Evolutionary conservation across 1,139 yeast species (phyloP), one percentile per base, ranked within the genome.

Genomic region (Sugiyamaella castrensis): DNA sequence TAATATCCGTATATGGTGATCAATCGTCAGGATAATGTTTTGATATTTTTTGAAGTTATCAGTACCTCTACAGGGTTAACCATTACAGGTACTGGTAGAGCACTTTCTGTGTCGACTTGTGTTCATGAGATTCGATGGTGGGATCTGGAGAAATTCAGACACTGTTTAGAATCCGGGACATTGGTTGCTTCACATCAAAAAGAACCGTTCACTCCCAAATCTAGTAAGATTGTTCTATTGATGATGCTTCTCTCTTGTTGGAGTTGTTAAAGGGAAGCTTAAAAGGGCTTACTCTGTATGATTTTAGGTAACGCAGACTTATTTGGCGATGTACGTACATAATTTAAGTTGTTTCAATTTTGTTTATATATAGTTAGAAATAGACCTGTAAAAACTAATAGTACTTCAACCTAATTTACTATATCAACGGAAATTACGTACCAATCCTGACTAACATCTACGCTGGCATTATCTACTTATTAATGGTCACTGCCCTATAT

Each of bases 41-140:
- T 49, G 29, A 28, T 42, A 11, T 34, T 26, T 16, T 46, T 28
- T 16, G 12, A n/a, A 8, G 46, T 46, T 12, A 11, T n/a, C 6
- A 39, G 44, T 31, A 16, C 19, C 4, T 10, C 11, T 9, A n/a
- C 15, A 8, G 16, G 26, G 11, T 37, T 47, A 8, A 11, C 27
- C 1, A 38, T 47, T 8, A 37, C 47, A 31, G 47, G 43, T n/a
- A 48, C 45, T 9, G 58, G 56, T 3, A 45, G 47, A 16, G 59
- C 58, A 4, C 46, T 56, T 4, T 55, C 59, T 3, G 56, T 56
- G 5, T 51, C 57, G 16, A 36, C 49, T 7, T 42, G 48, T 11
- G 51, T 50, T 13, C 43, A 39, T n/a, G 59, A 55, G 42, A 46
- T 55, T 30, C 47, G 54, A 9, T 51, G 58, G 52, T 56, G 59